These are phyloP conservation scores for Dendrobium officinale DNA, from an alignment of 106 monocot genomes.

Conservation along the genomic window DNA sequence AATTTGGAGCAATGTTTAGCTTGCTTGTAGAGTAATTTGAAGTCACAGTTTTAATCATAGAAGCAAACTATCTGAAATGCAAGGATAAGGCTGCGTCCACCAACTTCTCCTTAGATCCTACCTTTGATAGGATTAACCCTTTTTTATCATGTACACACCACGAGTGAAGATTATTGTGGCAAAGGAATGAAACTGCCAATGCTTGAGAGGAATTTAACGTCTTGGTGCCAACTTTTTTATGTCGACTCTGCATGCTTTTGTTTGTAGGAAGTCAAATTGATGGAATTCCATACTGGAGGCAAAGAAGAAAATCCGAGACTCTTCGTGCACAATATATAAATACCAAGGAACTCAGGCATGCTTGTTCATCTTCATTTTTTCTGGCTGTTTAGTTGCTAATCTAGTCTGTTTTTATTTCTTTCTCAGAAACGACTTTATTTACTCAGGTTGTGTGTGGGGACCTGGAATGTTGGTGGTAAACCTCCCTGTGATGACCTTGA, in stretches of 20 bases:
- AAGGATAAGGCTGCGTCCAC: not conserved
- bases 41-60: not conserved
- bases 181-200: not conserved
- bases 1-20: too few species aligned
- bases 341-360: conserved; percentile 73
- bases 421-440: not conserved
- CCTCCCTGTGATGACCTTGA: conserved; percentile 65
- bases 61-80: not conserved
- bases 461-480: conserved; percentile 93
- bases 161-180: not conserved
- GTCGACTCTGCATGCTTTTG: not conserved
- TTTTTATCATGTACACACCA: not conserved
- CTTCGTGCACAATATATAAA: conserved; percentile 84
- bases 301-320: conserved; percentile 86
- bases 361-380: not conserved
- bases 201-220: not conserved
- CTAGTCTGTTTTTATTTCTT: not conserved
- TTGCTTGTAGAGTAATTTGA: not conserved
- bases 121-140: not conserved
- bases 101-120: not conserved
- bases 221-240: not conserved
- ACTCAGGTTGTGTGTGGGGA: conserved; percentile 64
- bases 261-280: conserved; percentile 34
- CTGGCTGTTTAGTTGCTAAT: not conserved
- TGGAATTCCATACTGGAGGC: conserved; percentile 25